Conservation (phyloP, 2,329 filamentous ascomycete species). For the Chaetomiaceae sp. region DNA sequence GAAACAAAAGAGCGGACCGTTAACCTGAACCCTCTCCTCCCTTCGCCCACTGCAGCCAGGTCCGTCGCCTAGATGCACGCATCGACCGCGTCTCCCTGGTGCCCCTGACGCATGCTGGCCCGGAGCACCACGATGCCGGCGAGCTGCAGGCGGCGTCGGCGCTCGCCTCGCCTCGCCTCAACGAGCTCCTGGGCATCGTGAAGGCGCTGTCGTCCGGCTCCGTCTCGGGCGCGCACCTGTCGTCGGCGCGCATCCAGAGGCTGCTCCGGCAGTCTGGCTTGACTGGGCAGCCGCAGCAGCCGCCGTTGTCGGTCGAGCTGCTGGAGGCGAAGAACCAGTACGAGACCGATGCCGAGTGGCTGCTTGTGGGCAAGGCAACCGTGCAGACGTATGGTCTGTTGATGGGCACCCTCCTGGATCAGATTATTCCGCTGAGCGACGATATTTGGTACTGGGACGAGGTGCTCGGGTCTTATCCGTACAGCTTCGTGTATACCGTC, state of each 20-base stretch:
- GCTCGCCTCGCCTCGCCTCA: slow-evolving; percentile 47
- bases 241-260: slow-evolving; percentile 51
- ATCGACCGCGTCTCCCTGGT: slow-evolving; percentile 56
- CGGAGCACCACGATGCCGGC: slow-evolving; percentile 37
- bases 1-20: slow-evolving; percentile 3
- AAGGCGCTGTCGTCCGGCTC: slow-evolving; percentile 65
- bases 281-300: slow-evolving; percentile 28
- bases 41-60: slow-evolving; percentile 51
- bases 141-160: slow-evolving; percentile 32
- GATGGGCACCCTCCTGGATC: slow-evolving; percentile 69
- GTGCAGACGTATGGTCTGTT: slow-evolving; percentile 84
- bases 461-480: slow-evolving; percentile 69
- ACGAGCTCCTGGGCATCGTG: slow-evolving; percentile 61
- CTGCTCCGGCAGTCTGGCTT: slow-evolving; percentile 60
- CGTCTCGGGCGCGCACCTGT: slow-evolving; percentile 56
- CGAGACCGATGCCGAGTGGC: slow-evolving; percentile 80
- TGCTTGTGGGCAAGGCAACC: slow-evolving; percentile 83
- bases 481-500: slow-evolving; percentile 74
- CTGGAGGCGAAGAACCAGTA: slow-evolving; percentile 42
- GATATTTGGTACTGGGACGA: slow-evolving; percentile 97
- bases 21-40: slow-evolving; percentile 14
- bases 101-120: slow-evolving; percentile 33
- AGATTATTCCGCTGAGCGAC: slow-evolving; percentile 75
- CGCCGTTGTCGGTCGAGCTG: slow-evolving; percentile 12
- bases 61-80: slow-evolving; percentile 58